Evolutionary conservation across 768 basidiomycete species (phyloP).

Genomic region (Termitomyces sp.): DNA sequence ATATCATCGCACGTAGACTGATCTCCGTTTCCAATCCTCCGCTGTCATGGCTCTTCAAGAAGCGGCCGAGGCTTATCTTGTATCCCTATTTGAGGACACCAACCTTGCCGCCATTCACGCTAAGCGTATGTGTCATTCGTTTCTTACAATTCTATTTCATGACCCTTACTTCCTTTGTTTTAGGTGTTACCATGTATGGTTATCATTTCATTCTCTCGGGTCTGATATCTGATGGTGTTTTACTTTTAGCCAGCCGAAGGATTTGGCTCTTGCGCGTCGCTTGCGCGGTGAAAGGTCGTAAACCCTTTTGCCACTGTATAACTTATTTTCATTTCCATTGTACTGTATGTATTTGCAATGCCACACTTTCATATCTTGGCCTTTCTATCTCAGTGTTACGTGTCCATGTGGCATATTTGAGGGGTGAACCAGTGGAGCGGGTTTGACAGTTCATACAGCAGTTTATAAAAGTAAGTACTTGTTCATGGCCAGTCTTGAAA

Average conservation of each 20-base stretch:
- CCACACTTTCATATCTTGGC: background rate
- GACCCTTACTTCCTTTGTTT: background rate
- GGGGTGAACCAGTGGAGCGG: background rate
- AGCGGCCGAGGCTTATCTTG: conserved; percentile 18
- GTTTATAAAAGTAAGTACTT: conserved; percentile 3
- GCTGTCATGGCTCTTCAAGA: conserved; percentile 19
- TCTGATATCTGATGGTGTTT: background rate
- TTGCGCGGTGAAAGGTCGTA: conserved; percentile 18
- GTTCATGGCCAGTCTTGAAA: conserved; percentile 4
- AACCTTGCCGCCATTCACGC: conserved; percentile 19
- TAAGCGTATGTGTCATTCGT: conserved; percentile 10
- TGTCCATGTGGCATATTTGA: background rate
- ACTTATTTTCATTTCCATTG: conserved; percentile 7
- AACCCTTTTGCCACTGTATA: background rate
- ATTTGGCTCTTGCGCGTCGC: conserved; percentile 18
- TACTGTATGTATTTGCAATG: conserved; percentile 11
- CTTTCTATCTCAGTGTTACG: background rate
- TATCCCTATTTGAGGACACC: conserved; percentile 17
- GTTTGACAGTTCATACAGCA: background rate
- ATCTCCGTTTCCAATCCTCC: conserved; percentile 19
- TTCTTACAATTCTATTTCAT: background rate
- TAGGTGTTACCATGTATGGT: conserved; percentile 19
- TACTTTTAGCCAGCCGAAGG: conserved; percentile 16
- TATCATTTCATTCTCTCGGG: background rate
- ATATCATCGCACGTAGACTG: conserved; percentile 10